Conservation (phyloP, 140 eudicot genomes). For the Bidens hawaiensis region DNA sequence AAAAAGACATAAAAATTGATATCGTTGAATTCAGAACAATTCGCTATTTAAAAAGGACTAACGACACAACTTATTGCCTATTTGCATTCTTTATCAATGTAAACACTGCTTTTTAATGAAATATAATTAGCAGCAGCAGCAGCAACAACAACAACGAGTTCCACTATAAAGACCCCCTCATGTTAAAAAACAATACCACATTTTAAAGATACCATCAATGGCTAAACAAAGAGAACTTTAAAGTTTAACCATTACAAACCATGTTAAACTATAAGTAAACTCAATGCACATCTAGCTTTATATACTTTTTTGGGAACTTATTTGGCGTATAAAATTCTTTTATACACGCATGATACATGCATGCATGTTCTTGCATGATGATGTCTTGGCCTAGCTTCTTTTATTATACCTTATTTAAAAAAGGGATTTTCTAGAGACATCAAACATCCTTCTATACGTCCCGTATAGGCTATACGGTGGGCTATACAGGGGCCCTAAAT, state of each 20-base stretch:
- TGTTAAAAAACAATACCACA: constrained; percentile 26
- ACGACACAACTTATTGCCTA: too few relatives aligned
- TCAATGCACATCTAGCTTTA: constrained; percentile 13
- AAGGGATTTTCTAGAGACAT: too few relatives aligned
- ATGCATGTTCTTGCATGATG: constrained; percentile 36
- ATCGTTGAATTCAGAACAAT: too few relatives aligned
- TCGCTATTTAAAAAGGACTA: too few relatives aligned
- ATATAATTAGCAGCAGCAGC: too few relatives aligned
- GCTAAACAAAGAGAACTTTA: constrained; percentile 29
- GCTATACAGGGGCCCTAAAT: too few relatives aligned
- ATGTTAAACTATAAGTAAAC: constrained; percentile 14
- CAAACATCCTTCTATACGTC: too few relatives aligned
- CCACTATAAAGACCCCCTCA: constrained; percentile 24
- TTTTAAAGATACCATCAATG: constrained; percentile 24
- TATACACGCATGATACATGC: constrained; percentile 21
- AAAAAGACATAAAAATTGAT: too few relatives aligned
- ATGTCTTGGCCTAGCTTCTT: constrained; percentile 22
- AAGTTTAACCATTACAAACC: constrained; percentile 15
- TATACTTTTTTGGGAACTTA: constrained; percentile 17
- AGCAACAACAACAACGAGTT: too few relatives aligned
- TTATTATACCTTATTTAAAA: background rate
- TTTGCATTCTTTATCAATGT: too few relatives aligned
- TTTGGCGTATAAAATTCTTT: constrained; percentile 15
- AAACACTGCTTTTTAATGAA: too few relatives aligned
- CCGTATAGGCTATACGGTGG: too few relatives aligned